Base-by-base conservation (phyloP, 305 asterid species). In the Fraxinus floribunda region DNA sequence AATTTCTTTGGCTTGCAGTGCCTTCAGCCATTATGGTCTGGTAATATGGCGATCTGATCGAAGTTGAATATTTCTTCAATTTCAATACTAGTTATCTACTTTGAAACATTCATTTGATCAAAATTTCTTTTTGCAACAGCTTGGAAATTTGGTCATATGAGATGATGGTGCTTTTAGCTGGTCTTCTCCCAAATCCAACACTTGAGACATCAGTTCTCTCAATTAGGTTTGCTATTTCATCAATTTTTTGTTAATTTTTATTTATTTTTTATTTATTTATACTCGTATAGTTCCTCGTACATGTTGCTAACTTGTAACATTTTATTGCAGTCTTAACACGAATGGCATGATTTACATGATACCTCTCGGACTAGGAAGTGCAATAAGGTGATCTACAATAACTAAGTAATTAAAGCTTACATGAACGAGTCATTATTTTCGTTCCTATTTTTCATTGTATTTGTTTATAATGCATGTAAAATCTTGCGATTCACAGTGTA, bases 141-240 rank as follows among this genome's bases (percentile, higher is more conserved):
- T 81, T 91, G 84, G 94, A 91, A 86, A 86, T 88, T 44, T 91
- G 94, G 95, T 91, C 93, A 0, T 91, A 89, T 36, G 94, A 90
- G 86, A 85, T 87, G 62, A 89, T 91, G 94, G 92, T 91, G 32
- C 84, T 91, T 46, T 88, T 91, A 16, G 84, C 95, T 3, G 95
- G 95, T 3, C 89, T 88, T 72, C 94, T 91, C 24, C 93, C 95
- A 0, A 90, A 91, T 81, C 94, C 95, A 5, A 85, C 92, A 5
- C 82, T 90, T 52, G 94, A 91, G 84, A 90, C 95, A 0, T 91
- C 95, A 0, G 94, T 89, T 79, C 91, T 91, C 46, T 91, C 95
- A 2, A 91, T 91, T 81, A 88, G 91, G 94, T 88, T 52, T 10
- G 79, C 20, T 36, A 8, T 72, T 52, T 20, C 18, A 29, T 13